A percentile compares a stretch with the other conserved stretches of the same genome.
Conservation (phyloP, 163 green algal species). For the Dunaliella salina region DNA sequence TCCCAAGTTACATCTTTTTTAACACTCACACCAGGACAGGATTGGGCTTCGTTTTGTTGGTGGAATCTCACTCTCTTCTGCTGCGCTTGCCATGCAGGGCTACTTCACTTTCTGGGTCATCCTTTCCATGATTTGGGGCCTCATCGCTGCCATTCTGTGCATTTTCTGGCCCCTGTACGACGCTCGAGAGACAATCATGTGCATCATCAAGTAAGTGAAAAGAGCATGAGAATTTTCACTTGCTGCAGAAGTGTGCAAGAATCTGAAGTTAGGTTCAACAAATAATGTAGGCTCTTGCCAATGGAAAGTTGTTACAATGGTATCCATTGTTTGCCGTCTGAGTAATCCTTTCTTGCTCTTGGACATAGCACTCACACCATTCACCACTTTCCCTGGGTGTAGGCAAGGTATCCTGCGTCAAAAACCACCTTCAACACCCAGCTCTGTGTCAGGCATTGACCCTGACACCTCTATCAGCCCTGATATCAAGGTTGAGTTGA, state of each 20-base stretch:
- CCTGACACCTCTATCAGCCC: background rate
- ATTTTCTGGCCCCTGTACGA: conserved; percentile 76
- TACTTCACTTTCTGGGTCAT: conserved; percentile 87
- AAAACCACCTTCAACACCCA: background rate
- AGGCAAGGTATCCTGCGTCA: background rate
- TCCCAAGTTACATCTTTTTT: background rate
- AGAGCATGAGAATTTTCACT: too few species aligned
- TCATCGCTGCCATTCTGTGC: conserved; percentile 62
- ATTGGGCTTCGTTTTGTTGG: too few species aligned
- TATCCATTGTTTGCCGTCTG: too few species aligned
- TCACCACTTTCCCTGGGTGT: too few species aligned
- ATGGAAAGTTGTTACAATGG: too few species aligned
- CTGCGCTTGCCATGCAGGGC: conserved; percentile 27
- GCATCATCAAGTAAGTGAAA: conserved; percentile 23
- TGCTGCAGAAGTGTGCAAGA: too few species aligned
- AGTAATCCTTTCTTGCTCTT: too few species aligned
- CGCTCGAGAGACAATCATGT: conserved; percentile 50
- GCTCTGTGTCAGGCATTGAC: background rate
- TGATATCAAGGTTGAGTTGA: background rate
- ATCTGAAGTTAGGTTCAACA: too few species aligned
- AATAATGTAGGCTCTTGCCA: too few species aligned
- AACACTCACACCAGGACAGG: background rate
- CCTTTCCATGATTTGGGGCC: conserved; percentile 78
- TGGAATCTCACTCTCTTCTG: too few species aligned
- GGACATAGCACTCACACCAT: too few species aligned